Conservation (phyloP, 192 early-diverging fungal species). For the Backusella tuberculispora region DNA sequence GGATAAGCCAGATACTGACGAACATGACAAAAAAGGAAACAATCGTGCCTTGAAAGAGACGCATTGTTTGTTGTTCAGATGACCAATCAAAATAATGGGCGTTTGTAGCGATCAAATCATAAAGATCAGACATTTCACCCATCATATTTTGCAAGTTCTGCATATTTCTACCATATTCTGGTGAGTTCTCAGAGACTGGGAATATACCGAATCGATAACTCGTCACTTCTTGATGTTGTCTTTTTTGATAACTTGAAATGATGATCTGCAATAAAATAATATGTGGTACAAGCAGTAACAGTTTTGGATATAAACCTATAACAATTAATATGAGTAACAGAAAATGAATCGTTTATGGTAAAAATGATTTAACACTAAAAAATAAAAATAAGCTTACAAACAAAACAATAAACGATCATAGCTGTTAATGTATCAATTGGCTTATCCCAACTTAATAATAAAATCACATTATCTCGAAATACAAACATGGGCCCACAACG, state of each 20-base stretch:
- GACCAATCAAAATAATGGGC: constrained; percentile 58
- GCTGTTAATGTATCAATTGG: constrained; percentile 61
- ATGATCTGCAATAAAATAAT: constrained; percentile 24
- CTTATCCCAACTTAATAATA: constrained; percentile 74
- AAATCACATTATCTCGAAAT: constrained; percentile 62
- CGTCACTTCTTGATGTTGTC: neutral
- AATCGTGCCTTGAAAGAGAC: constrained; percentile 47
- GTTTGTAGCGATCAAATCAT: constrained; percentile 47
- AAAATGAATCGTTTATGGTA: neutral
- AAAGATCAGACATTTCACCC: constrained; percentile 58
- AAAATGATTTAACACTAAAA: neutral
- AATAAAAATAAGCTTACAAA: constrained; percentile 48
- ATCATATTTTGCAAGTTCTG: constrained; percentile 82
- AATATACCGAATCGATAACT: neutral
- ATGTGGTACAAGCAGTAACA: constrained; percentile 40
- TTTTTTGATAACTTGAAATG: constrained; percentile 24
- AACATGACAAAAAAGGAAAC: constrained; percentile 39
- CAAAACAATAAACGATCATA: constrained; percentile 54
- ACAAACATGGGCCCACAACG: constrained; percentile 66
- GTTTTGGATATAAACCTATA: constrained; percentile 39
- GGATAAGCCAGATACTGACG: constrained; percentile 50
- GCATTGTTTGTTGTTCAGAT: constrained; percentile 47
- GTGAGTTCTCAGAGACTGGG: constrained; percentile 40
- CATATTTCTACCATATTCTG: constrained; percentile 70
- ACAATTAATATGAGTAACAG: neutral